Evolutionary conservation across 192 early-diverging fungal genomes (phyloP).

Genomic region (Mortierella alpina): DNA sequence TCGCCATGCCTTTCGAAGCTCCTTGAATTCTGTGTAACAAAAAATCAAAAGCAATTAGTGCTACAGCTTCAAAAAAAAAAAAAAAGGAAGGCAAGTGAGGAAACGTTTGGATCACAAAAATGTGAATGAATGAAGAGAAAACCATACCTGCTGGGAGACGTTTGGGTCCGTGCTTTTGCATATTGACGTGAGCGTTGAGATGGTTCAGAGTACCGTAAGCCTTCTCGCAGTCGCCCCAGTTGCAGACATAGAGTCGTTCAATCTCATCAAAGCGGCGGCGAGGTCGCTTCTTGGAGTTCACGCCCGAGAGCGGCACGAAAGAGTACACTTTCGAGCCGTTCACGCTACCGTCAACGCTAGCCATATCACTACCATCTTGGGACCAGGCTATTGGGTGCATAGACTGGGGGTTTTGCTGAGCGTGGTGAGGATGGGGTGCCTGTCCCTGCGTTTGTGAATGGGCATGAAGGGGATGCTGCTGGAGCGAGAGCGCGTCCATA

Average conservation of each 20-base stretch:
- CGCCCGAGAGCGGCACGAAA: slow-evolving; percentile 66
- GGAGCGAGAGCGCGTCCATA: slow-evolving; percentile 28
- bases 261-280: slow-evolving; percentile 73
- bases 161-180: slow-evolving; percentile 75
- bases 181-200: slow-evolving; percentile 72
- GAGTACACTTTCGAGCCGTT: slow-evolving; percentile 62
- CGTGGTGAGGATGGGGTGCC: slow-evolving; percentile 9
- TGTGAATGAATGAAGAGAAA: slow-evolving; percentile 1
- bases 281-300: slow-evolving; percentile 68
- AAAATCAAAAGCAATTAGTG: slow-evolving; percentile 3
- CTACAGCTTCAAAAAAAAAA: not conserved
- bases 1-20: slow-evolving; percentile 68
- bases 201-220: slow-evolving; percentile 76
- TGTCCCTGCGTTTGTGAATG: not conserved
- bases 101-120: not conserved
- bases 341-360: slow-evolving; percentile 23
- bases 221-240: slow-evolving; percentile 67
- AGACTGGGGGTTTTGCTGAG: slow-evolving; percentile 5
- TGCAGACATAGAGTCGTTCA: slow-evolving; percentile 73
- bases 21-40: slow-evolving; percentile 65
- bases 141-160: slow-evolving; percentile 61
- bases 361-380: slow-evolving; percentile 27
- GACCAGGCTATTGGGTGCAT: slow-evolving; percentile 23
- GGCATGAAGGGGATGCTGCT: slow-evolving; percentile 13
- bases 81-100: not conserved